Base-by-base conservation (phyloP, 352 stramenopile genomes). In the Globisporangium paddicum region DNA sequence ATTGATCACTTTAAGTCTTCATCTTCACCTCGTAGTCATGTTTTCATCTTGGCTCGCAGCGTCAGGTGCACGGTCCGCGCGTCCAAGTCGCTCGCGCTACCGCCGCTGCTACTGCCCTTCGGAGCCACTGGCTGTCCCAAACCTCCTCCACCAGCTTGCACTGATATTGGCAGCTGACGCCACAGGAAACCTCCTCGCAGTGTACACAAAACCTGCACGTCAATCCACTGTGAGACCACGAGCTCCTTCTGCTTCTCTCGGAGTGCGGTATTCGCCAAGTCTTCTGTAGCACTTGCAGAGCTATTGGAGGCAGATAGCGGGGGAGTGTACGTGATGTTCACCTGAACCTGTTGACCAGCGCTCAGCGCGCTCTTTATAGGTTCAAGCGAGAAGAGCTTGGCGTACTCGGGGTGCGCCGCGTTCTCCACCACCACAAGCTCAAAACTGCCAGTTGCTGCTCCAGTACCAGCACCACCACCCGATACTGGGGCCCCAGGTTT, bases 301-400 rank as follows among this genome's bases (percentile, higher is more conserved):
- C 14, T 18, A 44, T 23, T 9, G 16, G 16, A 1, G 6, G 3
- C 28, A 32, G 28, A n/a, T 32, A 13, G 30, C 21, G 72, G 66
- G 0, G 75, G 72, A 4, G 58, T 63, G 65, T 84, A 95, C 5
- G 64, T 81, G 5, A 95, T 65, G 14, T 79, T 64, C 18, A 96
- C 62, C 0, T 63, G 64, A 9, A 82, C 25, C 48, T 92, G 77
- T 53, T 90, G 77, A 0, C 73, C 80, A n/a, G 72, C 57, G 23
- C 51, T 62, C 19, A 95, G 45, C 0, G 66, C 56, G 0, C 88
- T 86, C 40, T 91, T 92, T 35, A 81, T 64, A 5, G 84, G 86
- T 40, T 90, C 77, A 13, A 92, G 13, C 7, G 67, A 66, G 51
- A 96, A 96, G 32, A 87, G 52, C 58, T 87, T 87, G 6, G 64